Conservation (phyloP, 257 asterid species). For the Catharanthus roseus region DNA sequence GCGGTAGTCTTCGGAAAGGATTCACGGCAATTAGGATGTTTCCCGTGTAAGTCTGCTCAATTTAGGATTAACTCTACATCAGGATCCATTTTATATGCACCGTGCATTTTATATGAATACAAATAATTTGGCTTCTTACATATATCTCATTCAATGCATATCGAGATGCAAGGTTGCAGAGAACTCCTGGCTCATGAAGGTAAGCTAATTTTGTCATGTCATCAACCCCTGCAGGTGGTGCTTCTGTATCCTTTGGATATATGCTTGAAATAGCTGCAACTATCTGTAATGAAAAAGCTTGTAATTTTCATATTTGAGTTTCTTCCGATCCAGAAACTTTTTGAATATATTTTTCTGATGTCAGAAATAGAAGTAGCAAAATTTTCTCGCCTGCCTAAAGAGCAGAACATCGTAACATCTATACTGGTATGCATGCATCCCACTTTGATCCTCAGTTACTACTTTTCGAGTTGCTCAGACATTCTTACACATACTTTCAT, state of each 20-base stretch:
- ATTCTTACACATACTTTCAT: not conserved
- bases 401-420: not conserved
- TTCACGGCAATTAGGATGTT: slow-evolving; percentile 91
- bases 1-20: slow-evolving; percentile 86
- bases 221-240: slow-evolving; percentile 93
- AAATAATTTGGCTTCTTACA: slow-evolving; percentile 41
- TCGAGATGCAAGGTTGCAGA: slow-evolving; percentile 66
- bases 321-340: slow-evolving; percentile 3
- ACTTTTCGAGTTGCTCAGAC: not conserved
- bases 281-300: slow-evolving; percentile 41
- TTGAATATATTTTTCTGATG: no score
- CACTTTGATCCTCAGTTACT: not conserved
- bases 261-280: slow-evolving; percentile 76
- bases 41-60: slow-evolving; percentile 91
- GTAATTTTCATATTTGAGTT: slow-evolving; percentile 16
- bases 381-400: not conserved
- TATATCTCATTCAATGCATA: slow-evolving; percentile 82
- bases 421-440: not conserved
- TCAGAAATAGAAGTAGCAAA: no score
- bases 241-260: slow-evolving; percentile 89
- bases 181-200: slow-evolving; percentile 92
- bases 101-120: slow-evolving; percentile 6
- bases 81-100: not conserved
- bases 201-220: slow-evolving; percentile 96
- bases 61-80: slow-evolving; percentile 13